phyloP scores from a whole-genome alignment of 164 flowering plant genomes.

The Vitis labrusca region DNA sequence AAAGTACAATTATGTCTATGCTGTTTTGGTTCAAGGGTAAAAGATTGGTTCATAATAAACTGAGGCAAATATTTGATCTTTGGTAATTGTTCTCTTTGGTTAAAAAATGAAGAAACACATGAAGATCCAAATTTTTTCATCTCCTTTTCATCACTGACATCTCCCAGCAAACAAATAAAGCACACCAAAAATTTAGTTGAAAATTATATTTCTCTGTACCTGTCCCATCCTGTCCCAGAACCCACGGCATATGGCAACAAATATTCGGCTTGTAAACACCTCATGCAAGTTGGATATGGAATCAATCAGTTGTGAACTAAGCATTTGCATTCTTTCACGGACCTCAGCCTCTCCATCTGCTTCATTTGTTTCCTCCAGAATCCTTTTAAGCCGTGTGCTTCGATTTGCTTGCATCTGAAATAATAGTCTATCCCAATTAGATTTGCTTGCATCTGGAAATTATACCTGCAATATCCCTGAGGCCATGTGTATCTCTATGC shows the following conservation, averaged over 20 bases:
- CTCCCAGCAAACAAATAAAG: too few species aligned
- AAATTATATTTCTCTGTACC: slow-evolving; percentile 32
- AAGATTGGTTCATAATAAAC: neutral
- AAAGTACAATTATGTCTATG: neutral
- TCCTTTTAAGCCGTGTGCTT: slow-evolving; percentile 65
- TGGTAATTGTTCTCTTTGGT: too few species aligned
- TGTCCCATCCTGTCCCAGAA: slow-evolving; percentile 97
- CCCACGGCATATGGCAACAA: slow-evolving; percentile 74
- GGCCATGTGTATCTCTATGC: too few species aligned
- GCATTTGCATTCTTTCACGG: slow-evolving; percentile 84
- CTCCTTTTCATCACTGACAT: too few species aligned
- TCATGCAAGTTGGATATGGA: slow-evolving; percentile 76
- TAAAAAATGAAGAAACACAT: too few species aligned
- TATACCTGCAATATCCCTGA: neutral
- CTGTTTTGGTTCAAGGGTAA: neutral
- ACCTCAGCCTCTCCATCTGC: slow-evolving; percentile 83
- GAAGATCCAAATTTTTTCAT: too few species aligned
- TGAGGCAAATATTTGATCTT: too few species aligned
- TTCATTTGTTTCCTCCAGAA: slow-evolving; percentile 84
- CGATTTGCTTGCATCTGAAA: slow-evolving; percentile 60
- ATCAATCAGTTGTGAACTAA: slow-evolving; percentile 63
- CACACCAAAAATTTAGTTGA: too few species aligned
- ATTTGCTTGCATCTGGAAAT: slow-evolving; percentile 15
- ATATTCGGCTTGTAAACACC: slow-evolving; percentile 66
- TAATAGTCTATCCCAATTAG: neutral